phyloP scores from a whole-genome alignment of 345 rosid species.

The Citrus reticulata region DNA sequence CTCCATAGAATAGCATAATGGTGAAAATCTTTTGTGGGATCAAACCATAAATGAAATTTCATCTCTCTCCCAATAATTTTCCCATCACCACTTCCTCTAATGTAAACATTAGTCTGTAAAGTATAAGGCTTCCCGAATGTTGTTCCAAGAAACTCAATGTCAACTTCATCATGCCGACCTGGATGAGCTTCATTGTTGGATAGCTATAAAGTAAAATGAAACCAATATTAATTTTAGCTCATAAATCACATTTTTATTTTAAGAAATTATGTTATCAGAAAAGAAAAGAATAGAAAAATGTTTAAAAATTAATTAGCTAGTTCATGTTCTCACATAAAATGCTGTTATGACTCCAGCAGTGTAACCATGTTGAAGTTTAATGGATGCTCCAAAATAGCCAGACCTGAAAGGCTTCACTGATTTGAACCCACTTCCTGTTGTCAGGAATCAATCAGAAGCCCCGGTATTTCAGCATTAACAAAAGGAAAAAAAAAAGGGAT shows the following conservation, averaged over 20 bases:
- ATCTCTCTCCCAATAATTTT: constrained; percentile 87
- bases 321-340: constrained; percentile 58
- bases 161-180: constrained; percentile 91
- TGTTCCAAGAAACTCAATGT: constrained; percentile 92
- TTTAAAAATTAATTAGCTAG: too few relatives aligned
- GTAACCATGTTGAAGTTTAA: constrained; percentile 88
- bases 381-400: constrained; percentile 86
- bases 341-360: constrained; percentile 97
- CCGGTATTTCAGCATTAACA: background rate
- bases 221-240: background rate
- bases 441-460: constrained; percentile 6
- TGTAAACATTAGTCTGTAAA: constrained; percentile 92
- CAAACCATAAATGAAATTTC: constrained; percentile 94
- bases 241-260: background rate
- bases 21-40: constrained; percentile 79
- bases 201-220: constrained; percentile 32
- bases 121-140: constrained; percentile 91
- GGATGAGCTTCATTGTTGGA: constrained; percentile 91
- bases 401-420: constrained; percentile 83
- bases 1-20: constrained; percentile 90
- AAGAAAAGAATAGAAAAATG: too few relatives aligned
- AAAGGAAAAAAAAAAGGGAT: background rate
- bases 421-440: constrained; percentile 89
- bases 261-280: background rate
- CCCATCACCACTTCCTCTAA: constrained; percentile 94